phyloP scores from a whole-genome alignment of 2,329 filamentous ascomycete species.

The Furcasterigmium sp. region DNA sequence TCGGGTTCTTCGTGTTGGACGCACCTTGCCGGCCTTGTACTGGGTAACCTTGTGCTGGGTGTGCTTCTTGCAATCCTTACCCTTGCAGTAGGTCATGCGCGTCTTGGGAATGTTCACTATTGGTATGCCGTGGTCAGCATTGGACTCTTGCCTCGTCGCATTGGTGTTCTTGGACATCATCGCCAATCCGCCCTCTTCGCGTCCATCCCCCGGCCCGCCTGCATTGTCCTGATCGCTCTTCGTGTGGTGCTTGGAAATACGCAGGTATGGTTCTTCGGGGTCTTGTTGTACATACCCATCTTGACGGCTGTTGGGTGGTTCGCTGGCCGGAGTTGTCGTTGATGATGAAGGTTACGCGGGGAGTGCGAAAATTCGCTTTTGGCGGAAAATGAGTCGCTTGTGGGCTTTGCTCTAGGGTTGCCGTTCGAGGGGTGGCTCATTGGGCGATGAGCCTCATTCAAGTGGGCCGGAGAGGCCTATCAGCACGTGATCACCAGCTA shows the following conservation, averaged over 20 bases:
- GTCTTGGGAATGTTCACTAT: slow-evolving; percentile 99
- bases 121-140: slow-evolving; percentile 21
- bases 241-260: slow-evolving; percentile 1
- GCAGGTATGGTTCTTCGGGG: neutral
- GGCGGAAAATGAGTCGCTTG: slow-evolving; percentile 11
- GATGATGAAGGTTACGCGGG: slow-evolving; percentile 9
- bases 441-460: neutral
- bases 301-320: slow-evolving; percentile 15
- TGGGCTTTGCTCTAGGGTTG: slow-evolving; percentile 9
- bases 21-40: slow-evolving; percentile 92
- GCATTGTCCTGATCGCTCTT: slow-evolving; percentile 2
- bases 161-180: neutral
- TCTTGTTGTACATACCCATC: slow-evolving; percentile 11
- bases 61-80: slow-evolving; percentile 89
- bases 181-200: slow-evolving; percentile 4
- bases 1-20: slow-evolving; percentile 11
- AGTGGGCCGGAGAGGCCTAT: neutral
- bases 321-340: slow-evolving; percentile 14
- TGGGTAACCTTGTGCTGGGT: slow-evolving; percentile 90
- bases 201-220: neutral
- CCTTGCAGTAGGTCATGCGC: slow-evolving; percentile 96
- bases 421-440: neutral
- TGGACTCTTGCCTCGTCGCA: slow-evolving; percentile 1
- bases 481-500: neutral
- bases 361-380: slow-evolving; percentile 8